phyloP scores from a whole-genome alignment of 2,329 filamentous ascomycete genomes.

The Fusarium staphyleae region DNA sequence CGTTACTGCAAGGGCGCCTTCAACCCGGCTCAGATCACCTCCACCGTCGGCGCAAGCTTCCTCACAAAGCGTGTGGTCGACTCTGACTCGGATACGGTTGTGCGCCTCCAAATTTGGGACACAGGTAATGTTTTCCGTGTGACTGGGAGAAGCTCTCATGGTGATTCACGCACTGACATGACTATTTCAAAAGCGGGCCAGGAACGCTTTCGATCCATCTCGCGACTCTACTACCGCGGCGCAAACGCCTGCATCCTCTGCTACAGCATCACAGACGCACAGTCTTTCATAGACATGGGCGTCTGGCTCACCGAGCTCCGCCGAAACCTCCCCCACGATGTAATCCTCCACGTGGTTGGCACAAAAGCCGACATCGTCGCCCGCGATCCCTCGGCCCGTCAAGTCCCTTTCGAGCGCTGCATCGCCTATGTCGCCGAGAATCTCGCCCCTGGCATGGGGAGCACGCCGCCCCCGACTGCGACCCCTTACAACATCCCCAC shows the following conservation, averaged over 20 bases:
- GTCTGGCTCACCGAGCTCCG: conserved; percentile 87
- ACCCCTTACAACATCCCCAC: conserved; percentile 46
- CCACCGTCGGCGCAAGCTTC: conserved; percentile 82
- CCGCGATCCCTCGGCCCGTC: conserved; percentile 76
- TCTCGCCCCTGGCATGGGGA: conserved; percentile 73
- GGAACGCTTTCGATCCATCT: conserved; percentile 94
- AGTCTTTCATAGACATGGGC: conserved; percentile 91
- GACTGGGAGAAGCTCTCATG: neutral
- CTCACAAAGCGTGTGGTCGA: conserved; percentile 83
- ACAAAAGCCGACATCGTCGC: conserved; percentile 93
- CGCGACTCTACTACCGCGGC: conserved; percentile 93
- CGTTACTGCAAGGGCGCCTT: conserved; percentile 78
- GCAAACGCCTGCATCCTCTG: conserved; percentile 93
- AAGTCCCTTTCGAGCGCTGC: conserved; percentile 93
- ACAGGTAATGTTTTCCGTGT: conserved; percentile 61
- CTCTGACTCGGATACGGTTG: conserved; percentile 82
- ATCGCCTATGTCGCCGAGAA: conserved; percentile 96
- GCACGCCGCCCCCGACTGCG: conserved; percentile 72
- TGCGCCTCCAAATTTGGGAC: conserved; percentile 96
- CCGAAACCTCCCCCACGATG: conserved; percentile 76
- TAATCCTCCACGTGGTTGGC: conserved; percentile 92
- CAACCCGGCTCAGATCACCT: conserved; percentile 67
- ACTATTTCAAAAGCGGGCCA: conserved; percentile 69
- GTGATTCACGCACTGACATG: conserved; percentile 15
- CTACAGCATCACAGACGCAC: conserved; percentile 89